phyloP scores from a whole-genome alignment of 129 eudicot genomes.

The Flaveria ramosissima region DNA sequence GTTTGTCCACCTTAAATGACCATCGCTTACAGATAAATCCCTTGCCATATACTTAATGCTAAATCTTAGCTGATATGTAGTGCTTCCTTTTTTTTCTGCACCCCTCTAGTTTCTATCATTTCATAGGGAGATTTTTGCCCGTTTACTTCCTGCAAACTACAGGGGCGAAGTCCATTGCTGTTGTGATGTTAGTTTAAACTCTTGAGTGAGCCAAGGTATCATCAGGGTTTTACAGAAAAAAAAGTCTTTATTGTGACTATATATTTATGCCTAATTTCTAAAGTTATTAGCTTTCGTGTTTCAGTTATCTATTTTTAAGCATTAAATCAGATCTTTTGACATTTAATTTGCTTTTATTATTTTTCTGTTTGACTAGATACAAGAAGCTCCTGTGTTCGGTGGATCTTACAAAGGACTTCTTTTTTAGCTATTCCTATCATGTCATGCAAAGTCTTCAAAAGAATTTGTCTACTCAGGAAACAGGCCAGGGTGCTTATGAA shows the following conservation, averaged over 20 bases:
- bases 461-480: constrained; percentile 54
- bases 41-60: constrained; percentile 26
- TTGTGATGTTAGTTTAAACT: constrained; percentile 62
- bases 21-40: constrained; percentile 8
- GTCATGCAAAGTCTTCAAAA: constrained; percentile 90
- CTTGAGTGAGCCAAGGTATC: constrained; percentile 75
- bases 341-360: constrained; percentile 42
- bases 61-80: constrained; percentile 27
- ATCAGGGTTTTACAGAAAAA: constrained; percentile 50
- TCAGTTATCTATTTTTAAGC: constrained; percentile 7
- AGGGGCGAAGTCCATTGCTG: constrained; percentile 67
- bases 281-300: constrained; percentile 25
- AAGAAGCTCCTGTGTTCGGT: constrained; percentile 84
- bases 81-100: constrained; percentile 10
- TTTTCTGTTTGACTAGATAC: constrained; percentile 59
- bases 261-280: constrained; percentile 14
- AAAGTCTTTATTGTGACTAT: constrained; percentile 23
- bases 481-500: constrained; percentile 54
- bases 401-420: constrained; percentile 99
- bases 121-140: constrained; percentile 44
- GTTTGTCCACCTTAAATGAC: constrained; percentile 11
- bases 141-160: constrained; percentile 52
- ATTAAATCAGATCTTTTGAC: constrained; percentile 33
- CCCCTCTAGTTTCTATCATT: constrained; percentile 44
- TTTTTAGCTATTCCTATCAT: constrained; percentile 88